These are phyloP conservation scores for Phytophthora citrophthora DNA, from an alignment of 352 stramenopile species.

Conservation along the genomic window DNA sequence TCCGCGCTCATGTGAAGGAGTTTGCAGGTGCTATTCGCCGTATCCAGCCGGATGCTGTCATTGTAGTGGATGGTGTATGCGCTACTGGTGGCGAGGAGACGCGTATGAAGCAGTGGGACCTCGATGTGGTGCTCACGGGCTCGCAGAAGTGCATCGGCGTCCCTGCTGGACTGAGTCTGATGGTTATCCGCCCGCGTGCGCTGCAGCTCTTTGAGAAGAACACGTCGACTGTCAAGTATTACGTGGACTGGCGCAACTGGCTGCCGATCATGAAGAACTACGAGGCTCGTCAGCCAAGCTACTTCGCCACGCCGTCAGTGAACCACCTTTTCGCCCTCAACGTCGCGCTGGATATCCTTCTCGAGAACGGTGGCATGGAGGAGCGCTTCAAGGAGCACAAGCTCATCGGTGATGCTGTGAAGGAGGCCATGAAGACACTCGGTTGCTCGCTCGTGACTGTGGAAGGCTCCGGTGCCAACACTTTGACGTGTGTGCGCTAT, in stretches of 20 bases:
- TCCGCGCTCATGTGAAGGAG: constrained; percentile 65
- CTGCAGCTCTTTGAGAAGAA: constrained; percentile 69
- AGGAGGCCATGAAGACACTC: constrained; percentile 69
- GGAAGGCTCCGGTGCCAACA: constrained; percentile 60
- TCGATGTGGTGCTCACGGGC: constrained; percentile 80
- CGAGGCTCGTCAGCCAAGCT: constrained; percentile 73
- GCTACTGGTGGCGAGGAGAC: constrained; percentile 74
- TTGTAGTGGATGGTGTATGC: constrained; percentile 79
- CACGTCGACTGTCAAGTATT: constrained; percentile 67
- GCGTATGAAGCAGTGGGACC: constrained; percentile 84
- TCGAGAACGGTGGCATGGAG: constrained; percentile 81
- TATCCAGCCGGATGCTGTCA: constrained; percentile 62
- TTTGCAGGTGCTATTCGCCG: constrained; percentile 63
- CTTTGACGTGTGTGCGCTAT: constrained; percentile 80
- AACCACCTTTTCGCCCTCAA: constrained; percentile 84
- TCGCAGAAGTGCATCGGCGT: constrained; percentile 84
- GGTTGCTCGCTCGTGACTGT: constrained; percentile 68
- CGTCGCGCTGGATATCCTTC: constrained; percentile 65
- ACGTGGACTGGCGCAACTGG: constrained; percentile 84
- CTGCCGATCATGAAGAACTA: constrained; percentile 88
- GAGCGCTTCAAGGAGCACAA: constrained; percentile 77
- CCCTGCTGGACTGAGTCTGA: constrained; percentile 65
- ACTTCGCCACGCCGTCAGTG: constrained; percentile 81
- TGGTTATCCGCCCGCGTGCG: constrained; percentile 73
- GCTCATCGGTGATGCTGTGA: constrained; percentile 62